Evolutionary conservation across 2,329 filamentous ascomycete species (phyloP), one percentile per base, ranked within the genome.

Genomic region (Aspergillus sp.): DNA sequence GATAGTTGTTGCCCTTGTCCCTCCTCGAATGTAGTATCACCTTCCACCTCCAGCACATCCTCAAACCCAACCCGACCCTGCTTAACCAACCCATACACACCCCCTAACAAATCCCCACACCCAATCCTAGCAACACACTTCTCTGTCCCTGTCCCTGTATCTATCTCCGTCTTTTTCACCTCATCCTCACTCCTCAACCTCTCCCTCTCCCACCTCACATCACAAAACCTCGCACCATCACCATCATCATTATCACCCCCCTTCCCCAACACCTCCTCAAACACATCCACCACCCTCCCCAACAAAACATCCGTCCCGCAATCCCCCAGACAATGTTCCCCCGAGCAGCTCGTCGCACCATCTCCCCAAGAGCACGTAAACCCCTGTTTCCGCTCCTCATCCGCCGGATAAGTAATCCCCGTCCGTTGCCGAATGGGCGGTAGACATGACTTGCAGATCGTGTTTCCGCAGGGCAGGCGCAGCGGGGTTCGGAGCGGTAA

Each of bases 391-490:
- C 92, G 85, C 45, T 85, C 86, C 6, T 87, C 84, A 1, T 83
- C 83, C 15, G 86, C 87, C 0, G 91, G 92, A 74, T 94, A 96
- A 2, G 91, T 89, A 60, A 96, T 90, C 63, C 91, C 87, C 51
- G 80, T 80, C 48, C 92, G 85, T 15, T 82, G 74, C 68, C 89
- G 85, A 2, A 87, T 78, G 50, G 85, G 77, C 1, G 92, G 92
- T 1, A 96, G 77, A 75, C 93, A 97, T 53, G 76, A 74, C 69
- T 84, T 87, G 78, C 93, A 97, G 10, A 96, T 76, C 10, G 88
- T 89, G 70, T 89, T 86, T 28, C 92, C 92, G 73, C 93, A 97
- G 5, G 92, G 92, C 4, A 97, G 79, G 0, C 90, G 90, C 59
- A 92, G 82, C 5, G 92, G 91, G 8, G 86, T 81, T 49, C 78